Base-by-base conservation (phyloP, 139 green algal species). In the Edaphochlamys debaryana region DNA sequence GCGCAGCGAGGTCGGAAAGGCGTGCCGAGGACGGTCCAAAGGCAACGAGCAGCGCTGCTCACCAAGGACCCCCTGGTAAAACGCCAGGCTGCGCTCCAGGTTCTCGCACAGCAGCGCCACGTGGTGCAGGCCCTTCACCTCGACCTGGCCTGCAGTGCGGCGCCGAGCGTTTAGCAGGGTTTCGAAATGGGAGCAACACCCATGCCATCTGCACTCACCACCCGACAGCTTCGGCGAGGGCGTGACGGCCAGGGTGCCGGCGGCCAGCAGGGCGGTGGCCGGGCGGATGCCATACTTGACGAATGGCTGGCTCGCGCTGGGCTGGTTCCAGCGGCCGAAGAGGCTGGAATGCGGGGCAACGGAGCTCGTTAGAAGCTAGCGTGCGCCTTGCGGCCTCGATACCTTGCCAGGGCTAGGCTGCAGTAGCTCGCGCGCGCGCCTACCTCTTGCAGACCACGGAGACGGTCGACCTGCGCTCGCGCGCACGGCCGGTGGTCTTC, bases 61-160 rank as follows among this genome's bases (percentile, higher is more conserved):
- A 93, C 95, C 94, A 19, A 98, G 91, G 4, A 93, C 69, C 41
- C 92, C 91, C 36, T 89, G 85, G 80, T 98, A 98, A 68, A 98
- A 98, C 30, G 92, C 90, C 58, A 98, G 79, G 19, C 90, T 95
- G 27, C 67, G 69, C 74, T 98, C 90, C 62, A 98, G 88, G 80
- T 95, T 90, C n/a, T 94, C 45, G 64, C 92, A 94, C 25, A 98
- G 89, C 3, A 98, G 81, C 0, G 89, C 96, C 3, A 98, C 93
- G 72, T 98, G 96, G 85, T 98, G 96, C 34, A 98, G 89, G 1
- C 96, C 96, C 1, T 94, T 85, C 78, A 95, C 96, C 22, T 80
- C 69, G 22, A 96, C 70, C 58, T 79, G 72, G 64, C 81, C 88
- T 90, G 84, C 83, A 36, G 0, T 23, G 3, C n/a, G 32, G 73